phyloP scores from a whole-genome alignment of 306 rosid genomes.

The Phaseolus lunatus region DNA sequence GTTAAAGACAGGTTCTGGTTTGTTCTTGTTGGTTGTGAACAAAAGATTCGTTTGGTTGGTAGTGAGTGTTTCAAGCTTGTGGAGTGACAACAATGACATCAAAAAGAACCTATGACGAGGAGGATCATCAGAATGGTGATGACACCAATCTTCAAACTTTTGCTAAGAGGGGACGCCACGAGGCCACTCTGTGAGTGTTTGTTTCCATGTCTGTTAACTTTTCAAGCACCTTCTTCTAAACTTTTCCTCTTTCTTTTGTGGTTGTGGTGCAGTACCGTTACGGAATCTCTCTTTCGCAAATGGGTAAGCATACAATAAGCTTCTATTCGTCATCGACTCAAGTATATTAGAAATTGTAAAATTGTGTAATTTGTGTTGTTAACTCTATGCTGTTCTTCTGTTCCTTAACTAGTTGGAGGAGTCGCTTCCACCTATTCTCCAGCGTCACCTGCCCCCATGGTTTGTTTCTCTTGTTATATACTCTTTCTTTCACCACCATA shows the following conservation, averaged over 20 bases:
- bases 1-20: too few species aligned
- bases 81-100: slow-evolving; percentile 43
- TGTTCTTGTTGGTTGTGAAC: neutral
- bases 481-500: neutral
- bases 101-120: slow-evolving; percentile 42
- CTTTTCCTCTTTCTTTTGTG: neutral
- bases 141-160: slow-evolving; percentile 10
- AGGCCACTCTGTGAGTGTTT: neutral
- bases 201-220: neutral
- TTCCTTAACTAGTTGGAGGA: slow-evolving; percentile 50
- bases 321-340: neutral
- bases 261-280: slow-evolving; percentile 39
- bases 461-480: slow-evolving; percentile 35
- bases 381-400: neutral
- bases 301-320: slow-evolving; percentile 44
- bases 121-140: neutral
- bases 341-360: too few species aligned
- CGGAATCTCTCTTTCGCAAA: slow-evolving; percentile 29
- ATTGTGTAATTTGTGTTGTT: too few species aligned
- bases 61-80: neutral
- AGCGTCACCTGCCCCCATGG: slow-evolving; percentile 38
- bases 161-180: slow-evolving; percentile 38
- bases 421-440: slow-evolving; percentile 4
- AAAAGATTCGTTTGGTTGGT: neutral
- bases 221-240: neutral